Evolutionary conservation across 768 basidiomycete genomes (phyloP), one percentile per base, ranked within the genome.

Genomic region (Auricularia sp.): DNA sequence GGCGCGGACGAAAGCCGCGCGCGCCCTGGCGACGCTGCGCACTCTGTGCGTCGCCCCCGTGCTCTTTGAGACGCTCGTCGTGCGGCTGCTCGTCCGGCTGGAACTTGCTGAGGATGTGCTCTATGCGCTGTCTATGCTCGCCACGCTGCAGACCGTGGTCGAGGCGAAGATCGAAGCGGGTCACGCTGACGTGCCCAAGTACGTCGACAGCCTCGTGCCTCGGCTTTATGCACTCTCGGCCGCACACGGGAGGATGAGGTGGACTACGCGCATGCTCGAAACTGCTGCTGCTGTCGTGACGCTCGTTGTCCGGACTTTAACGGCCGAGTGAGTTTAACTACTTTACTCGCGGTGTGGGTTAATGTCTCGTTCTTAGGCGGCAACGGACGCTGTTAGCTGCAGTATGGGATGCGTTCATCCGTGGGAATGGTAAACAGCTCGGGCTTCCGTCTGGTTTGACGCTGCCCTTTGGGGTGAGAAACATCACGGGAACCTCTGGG

Each of bases 31-130:
- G 11, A 82, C 86, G 14, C 80, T 98, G 56, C 82, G 84, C 62
- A 81, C 79, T 14, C 80, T 99, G 12, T 97, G 91, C 72, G 70
- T 83, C 8, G 85, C 87, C 47, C 80, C 87, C 0, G 78, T 83
- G 14, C 80, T 98, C n/a, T 98, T 96, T 73, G 91, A 92, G 71
- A 86, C 80, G 3, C 80, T 98, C 34, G 84, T 92, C 62, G 80
- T 92, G 59, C 85, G 91, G 18, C 77, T 97, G 29, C 83, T 80
- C 2, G 83, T 87, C 3, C 91, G 92, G 73, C 78, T 98, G 36
- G 88, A 91, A 61, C 70, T 88, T 0, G 73, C 90, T n/a, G 81
- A 85, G 12, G 76, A 74, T n/a, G 85, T 90, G 0, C 90, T 93
- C 11, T 98, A 96, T 71, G 87, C 85, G 1, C 91, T 93, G 74